phyloP scores from a whole-genome alignment of 1,284 basidiomycete genomes.

The Apiotrichum montevideense region DNA sequence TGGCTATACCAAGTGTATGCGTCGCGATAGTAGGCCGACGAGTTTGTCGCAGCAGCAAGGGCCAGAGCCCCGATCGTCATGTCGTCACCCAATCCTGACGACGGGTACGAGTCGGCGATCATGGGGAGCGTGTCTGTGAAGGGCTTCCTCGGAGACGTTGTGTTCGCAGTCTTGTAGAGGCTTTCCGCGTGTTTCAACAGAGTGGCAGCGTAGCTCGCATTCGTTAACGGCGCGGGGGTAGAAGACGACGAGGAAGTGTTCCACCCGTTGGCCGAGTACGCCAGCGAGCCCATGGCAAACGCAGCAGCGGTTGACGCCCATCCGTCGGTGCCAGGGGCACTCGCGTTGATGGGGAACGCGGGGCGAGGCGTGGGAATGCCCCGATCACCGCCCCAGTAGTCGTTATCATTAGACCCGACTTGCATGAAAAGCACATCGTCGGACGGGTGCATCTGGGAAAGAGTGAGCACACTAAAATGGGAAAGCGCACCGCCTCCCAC shows the following conservation, averaged over 20 bases:
- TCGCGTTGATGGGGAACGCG: slow-evolving; percentile 69
- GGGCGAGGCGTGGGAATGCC: slow-evolving; percentile 67
- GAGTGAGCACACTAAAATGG: no score
- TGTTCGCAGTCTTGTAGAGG: slow-evolving; percentile 65
- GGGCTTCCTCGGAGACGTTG: slow-evolving; percentile 36
- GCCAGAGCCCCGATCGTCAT: slow-evolving; percentile 63
- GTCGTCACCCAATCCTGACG: slow-evolving; percentile 55
- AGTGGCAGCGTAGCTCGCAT: slow-evolving; percentile 63
- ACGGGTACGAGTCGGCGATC: slow-evolving; percentile 62
- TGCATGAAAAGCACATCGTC: slow-evolving; percentile 70
- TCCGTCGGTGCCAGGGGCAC: slow-evolving; percentile 77
- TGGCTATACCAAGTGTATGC: slow-evolving; percentile 60
- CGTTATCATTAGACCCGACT: slow-evolving; percentile 67
- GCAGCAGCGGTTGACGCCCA: slow-evolving; percentile 76
- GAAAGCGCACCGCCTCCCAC: no score
- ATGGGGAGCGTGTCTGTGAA: slow-evolving; percentile 58
- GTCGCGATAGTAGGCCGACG: slow-evolving; percentile 57
- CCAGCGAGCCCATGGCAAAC: slow-evolving; percentile 73
- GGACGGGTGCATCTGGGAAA: slow-evolving; percentile 64
- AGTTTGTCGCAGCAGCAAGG: slow-evolving; percentile 65
- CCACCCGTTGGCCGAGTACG: slow-evolving; percentile 63
- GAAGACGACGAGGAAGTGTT: slow-evolving; percentile 46
- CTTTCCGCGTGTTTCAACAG: slow-evolving; percentile 67
- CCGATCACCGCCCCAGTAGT: slow-evolving; percentile 72
- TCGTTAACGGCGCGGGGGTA: slow-evolving; percentile 62